Conservation (phyloP, 1,139 yeast species). For the Pneumocystis sp. region DNA sequence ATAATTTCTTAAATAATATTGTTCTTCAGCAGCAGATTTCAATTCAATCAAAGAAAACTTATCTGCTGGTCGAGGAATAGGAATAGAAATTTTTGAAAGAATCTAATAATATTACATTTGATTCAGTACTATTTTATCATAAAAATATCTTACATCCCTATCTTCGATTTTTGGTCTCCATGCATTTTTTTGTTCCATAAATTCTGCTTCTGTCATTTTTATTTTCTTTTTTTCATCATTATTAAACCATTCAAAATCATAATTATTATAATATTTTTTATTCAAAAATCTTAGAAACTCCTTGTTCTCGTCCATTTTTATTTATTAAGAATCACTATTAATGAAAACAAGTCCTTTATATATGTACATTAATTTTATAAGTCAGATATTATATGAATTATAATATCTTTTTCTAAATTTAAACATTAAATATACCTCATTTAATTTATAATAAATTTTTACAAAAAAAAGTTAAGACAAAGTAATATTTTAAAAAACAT, state of each 20-base stretch:
- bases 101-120: neutral
- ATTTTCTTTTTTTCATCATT: neutral
- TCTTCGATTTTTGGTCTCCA: neutral
- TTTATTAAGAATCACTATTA: neutral
- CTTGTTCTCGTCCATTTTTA: neutral
- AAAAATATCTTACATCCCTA: neutral
- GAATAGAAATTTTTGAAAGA: neutral
- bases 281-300: neutral
- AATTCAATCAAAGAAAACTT: neutral
- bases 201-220: neutral
- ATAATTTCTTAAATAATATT: neutral
- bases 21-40: neutral
- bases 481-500: no score
- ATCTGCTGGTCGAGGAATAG: neutral
- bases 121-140: neutral
- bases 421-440: neutral
- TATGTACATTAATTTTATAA: neutral
- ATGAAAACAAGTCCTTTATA: neutral
- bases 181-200: neutral
- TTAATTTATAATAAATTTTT: no score
- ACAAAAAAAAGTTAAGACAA: no score
- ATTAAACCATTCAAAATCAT: neutral
- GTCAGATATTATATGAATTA: neutral
- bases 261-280: neutral
- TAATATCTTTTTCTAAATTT: neutral